These are phyloP conservation scores for Quercus variabilis DNA, from an alignment of 306 rosid genomes.

Conservation along the genomic window DNA sequence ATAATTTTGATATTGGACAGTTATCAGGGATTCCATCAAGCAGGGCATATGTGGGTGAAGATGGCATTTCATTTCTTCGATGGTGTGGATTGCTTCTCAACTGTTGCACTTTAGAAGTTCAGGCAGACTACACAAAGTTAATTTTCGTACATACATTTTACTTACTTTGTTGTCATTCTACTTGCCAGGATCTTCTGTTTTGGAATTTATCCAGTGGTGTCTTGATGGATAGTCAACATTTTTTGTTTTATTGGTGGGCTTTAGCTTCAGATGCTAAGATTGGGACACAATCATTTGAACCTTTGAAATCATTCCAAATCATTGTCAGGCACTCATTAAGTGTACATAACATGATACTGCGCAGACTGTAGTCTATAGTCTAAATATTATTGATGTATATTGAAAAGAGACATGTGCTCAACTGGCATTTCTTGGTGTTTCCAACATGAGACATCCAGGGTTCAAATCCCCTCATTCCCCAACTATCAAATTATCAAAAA, in stretches of 20 bases:
- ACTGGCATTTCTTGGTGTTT: too few species aligned
- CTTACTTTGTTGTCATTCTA: background rate
- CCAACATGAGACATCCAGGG: too few species aligned
- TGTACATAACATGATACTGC: too few species aligned
- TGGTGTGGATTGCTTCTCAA: constrained; percentile 96
- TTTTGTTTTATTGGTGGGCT: background rate
- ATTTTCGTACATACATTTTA: constrained; percentile 3
- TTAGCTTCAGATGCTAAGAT: too few species aligned
- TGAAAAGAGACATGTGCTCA: too few species aligned
- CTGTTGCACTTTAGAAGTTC: constrained; percentile 19
- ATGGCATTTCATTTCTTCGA: constrained; percentile 58
- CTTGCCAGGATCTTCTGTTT: too few species aligned
- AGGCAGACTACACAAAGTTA: constrained; percentile 79
- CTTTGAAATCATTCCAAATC: too few species aligned
- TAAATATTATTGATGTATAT: too few species aligned
- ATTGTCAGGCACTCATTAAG: too few species aligned
- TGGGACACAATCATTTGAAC: too few species aligned
- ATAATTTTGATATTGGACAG: constrained; percentile 56
- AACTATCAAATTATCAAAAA: background rate
- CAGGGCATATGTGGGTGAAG: constrained; percentile 47
- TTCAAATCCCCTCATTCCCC: too few species aligned
- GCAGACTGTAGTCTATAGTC: too few species aligned
- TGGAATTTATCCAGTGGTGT: background rate
- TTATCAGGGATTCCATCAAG: constrained; percentile 31
- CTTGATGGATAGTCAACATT: background rate